Evolutionary conservation across 768 basidiomycete species (phyloP).

Genomic region (Gymnopilus dilepis): DNA sequence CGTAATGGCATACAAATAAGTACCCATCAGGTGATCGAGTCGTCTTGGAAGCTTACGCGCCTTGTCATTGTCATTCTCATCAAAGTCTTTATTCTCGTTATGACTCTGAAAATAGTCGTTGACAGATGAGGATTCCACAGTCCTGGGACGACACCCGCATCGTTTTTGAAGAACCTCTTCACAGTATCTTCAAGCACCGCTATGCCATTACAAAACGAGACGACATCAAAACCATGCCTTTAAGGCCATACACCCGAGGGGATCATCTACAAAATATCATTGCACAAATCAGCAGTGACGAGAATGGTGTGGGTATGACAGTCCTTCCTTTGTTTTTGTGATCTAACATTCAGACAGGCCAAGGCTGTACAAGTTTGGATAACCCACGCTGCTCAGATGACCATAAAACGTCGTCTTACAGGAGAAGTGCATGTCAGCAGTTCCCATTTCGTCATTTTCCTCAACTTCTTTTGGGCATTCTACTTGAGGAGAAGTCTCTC

Average conservation of each 20-base stretch:
- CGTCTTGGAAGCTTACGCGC: no score
- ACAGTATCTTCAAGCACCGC: conserved; percentile 1
- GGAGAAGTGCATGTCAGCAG: background rate
- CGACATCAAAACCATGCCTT: no score
- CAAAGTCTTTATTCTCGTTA: background rate
- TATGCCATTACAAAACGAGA: no score
- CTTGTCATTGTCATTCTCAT: no score
- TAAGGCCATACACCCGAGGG: background rate
- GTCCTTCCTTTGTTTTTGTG: background rate
- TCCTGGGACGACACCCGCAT: conserved; percentile 31
- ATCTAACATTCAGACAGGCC: background rate
- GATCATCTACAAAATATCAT: background rate
- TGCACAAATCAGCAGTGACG: background rate
- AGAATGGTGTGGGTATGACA: conserved; percentile 1
- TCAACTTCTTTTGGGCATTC: background rate
- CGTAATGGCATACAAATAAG: background rate
- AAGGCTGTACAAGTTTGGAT: conserved; percentile 9
- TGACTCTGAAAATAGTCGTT: background rate
- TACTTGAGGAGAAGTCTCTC: background rate
- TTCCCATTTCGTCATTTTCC: background rate
- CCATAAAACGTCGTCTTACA: background rate
- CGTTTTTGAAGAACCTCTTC: conserved; percentile 29
- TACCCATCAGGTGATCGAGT: no score
- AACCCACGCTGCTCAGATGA: background rate
- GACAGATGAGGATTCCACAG: conserved; percentile 26